These are phyloP conservation scores for Tolypocladium guangdongense DNA, from an alignment of 2,329 filamentous ascomycete genomes.

Conservation along the genomic window DNA sequence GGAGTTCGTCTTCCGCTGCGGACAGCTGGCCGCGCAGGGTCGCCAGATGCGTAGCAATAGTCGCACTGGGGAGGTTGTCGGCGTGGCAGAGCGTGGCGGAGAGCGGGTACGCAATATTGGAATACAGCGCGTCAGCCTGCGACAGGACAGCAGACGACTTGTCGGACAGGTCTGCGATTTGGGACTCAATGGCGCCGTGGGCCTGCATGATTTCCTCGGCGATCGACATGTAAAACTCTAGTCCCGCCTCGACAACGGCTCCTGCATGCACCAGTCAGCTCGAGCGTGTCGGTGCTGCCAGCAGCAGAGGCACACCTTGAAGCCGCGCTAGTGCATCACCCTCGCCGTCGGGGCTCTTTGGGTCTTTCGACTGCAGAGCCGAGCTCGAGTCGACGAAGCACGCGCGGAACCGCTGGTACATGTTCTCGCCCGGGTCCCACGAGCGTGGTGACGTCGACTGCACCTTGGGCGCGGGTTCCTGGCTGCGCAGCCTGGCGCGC, in stretches of 20 bases:
- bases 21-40: slow-evolving; percentile 11
- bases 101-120: slow-evolving; percentile 20
- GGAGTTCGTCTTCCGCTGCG: slow-evolving; percentile 13
- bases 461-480: slow-evolving; percentile 2
- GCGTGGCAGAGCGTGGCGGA: slow-evolving; percentile 20
- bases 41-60: slow-evolving; percentile 14
- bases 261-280: slow-evolving; percentile 3
- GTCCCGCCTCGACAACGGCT: slow-evolving; percentile 12
- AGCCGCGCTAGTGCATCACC: slow-evolving; percentile 6
- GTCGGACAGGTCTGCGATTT: slow-evolving; percentile 9
- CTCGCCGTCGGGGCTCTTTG: neutral
- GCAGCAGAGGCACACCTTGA: slow-evolving; percentile 6
- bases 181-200: slow-evolving; percentile 10
- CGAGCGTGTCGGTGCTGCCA: neutral
- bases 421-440: slow-evolving; percentile 2
- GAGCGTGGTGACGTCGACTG: slow-evolving; percentile 2
- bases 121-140: slow-evolving; percentile 14
- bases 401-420: slow-evolving; percentile 15
- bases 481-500: slow-evolving; percentile 16
- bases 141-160: slow-evolving; percentile 8
- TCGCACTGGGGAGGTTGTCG: slow-evolving; percentile 11
- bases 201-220: slow-evolving; percentile 11
- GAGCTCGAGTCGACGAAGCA: slow-evolving; percentile 6
- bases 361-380: neutral
- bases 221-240: slow-evolving; percentile 10